Base-by-base conservation (phyloP, 2,329 filamentous ascomycete genomes). In the Aspergillus proliferans region DNA sequence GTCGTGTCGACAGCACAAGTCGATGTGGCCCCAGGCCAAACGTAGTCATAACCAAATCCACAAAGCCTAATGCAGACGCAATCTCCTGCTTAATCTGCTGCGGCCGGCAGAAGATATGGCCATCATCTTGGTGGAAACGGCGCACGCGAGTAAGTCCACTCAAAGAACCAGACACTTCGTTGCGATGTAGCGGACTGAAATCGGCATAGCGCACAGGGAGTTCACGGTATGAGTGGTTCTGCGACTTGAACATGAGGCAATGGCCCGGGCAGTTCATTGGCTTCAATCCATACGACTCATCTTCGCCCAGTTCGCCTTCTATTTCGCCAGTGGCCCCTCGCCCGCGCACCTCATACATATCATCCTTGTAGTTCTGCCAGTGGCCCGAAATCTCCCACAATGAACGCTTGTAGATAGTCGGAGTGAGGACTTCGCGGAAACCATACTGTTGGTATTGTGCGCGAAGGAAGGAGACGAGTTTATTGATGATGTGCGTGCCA, bases 181-280 rank as follows among this genome's bases (percentile, higher is more conserved):
- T 94, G 43, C 90, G 79, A 66, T 93, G 88, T n/a, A 94, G 76
- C 1, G 88, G 83, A 60, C 87, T 88, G 63, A 95, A 95, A 67
- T 95, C 90, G 48, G 89, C 88, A 68, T 88, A 89, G 59, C 89
- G 83, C 52, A 94, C 79, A 1, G 90, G 89, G 15, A 95, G 74
- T 55, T 95, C 87, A 55, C 85, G 81, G 69, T 92, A 92, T 58
- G 85, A 89, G 52, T 84, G 82, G 49, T 79, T 78, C 56, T 85
- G 80, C 43, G 85, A 85, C 52, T 81, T 84, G 65, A 94, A 95
- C 53, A 95, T 80, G 54, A 95, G 75, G 65, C 88, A 94, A 68
- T 95, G 89, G 3, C 88, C 89, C 0, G 89, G 89, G 64, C 89
- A 95, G 65, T 95, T 95, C 89, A 95, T 95, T 12, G 89, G 89